Percentiles rank a stretch among this genome's conserved stretches.
Conservation (phyloP, 352 stramenopile genomes). For the Aphanomyces invadans region DNA sequence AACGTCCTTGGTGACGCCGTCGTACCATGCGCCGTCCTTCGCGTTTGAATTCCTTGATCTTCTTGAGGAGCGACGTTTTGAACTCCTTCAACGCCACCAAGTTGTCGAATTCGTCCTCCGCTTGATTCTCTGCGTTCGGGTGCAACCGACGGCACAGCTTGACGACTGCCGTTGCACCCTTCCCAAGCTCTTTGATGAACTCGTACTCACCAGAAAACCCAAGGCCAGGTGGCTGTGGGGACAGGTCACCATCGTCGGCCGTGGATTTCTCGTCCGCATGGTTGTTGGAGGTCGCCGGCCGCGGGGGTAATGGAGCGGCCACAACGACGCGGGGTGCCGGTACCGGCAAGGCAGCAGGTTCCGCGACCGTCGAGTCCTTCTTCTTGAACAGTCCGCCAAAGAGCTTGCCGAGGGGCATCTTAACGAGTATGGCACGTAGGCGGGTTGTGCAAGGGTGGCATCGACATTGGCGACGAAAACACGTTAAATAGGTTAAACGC, state of each 20-base stretch:
- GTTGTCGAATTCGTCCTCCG: slow-evolving; percentile 26
- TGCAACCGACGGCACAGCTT: slow-evolving; percentile 36
- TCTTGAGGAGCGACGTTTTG: slow-evolving; percentile 77
- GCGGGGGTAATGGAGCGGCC: background rate
- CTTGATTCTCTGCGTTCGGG: slow-evolving; percentile 33
- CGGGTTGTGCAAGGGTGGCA: too few species aligned
- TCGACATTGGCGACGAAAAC: background rate
- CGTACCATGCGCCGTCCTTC: slow-evolving; percentile 60
- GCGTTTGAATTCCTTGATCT: slow-evolving; percentile 80
- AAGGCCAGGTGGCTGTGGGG: background rate
- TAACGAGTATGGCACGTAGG: background rate
- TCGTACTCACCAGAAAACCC: slow-evolving; percentile 47
- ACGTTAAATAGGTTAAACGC: background rate
- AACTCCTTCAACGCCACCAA: slow-evolving; percentile 80
- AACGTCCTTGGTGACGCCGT: too few species aligned
- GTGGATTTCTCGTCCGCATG: background rate
- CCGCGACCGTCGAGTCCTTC: slow-evolving; percentile 2
- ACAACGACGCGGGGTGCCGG: background rate
- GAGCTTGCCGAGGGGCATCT: slow-evolving; percentile 9
- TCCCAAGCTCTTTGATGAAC: slow-evolving; percentile 68
- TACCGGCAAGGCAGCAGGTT: background rate
- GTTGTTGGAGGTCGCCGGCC: background rate
- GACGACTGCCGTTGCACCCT: slow-evolving; percentile 67
- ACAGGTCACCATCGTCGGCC: slow-evolving; percentile 2
- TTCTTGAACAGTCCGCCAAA: slow-evolving; percentile 22